Evolutionary conservation across 164 flowering plant genomes (phyloP), one percentile per base, ranked within the genome.

Genomic region (Paratinospora sagittata): DNA sequence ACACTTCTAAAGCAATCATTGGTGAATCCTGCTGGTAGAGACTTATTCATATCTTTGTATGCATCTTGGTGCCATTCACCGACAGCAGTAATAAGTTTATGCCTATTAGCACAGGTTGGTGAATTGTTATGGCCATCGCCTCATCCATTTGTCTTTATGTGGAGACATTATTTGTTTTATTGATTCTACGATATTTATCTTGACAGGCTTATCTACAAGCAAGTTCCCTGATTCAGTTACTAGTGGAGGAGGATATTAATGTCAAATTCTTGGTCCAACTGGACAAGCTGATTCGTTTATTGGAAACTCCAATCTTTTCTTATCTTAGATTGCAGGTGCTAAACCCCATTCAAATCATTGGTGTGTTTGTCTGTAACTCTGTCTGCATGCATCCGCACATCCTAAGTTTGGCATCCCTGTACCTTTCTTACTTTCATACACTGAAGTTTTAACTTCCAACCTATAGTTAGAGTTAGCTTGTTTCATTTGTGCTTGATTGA

Each of bases 61-160:
- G 87, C 93, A 61, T 93, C 99, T 34, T 96, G 99, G 99, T 87
- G 95, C 78, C 99, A 96, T 80, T 93, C 99, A 63, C 86, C 98
- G 47, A 85, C 88, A 91, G 96, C 99, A 69, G 89, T 90, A 34
- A 88, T 96, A 75, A 93, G 98, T 77, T 90, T 96, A 73, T 95
- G 99, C 82, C 78, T 95, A 69, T 81, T 95, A 77, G 89, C 98
- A 70, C 99, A 95, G 97, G 99, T 91, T 41, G 60, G 67, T 66
- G 36, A 36, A 33, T 58, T 27, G 21, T 64, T 24, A 43, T 70
- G 47, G 64, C 9, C 23, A 30, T 60, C 19, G 41, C 24, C 23
- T 26, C 64, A 69, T 63, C 62, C 41, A 11, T 75, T 47, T 39
- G 39, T 70, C 17, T 63, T 74, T 61, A 67, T 43, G 0, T 36